These are phyloP conservation scores for Thelonectria rubi DNA, from an alignment of 2,329 filamentous ascomycete species.

Conservation along the genomic window DNA sequence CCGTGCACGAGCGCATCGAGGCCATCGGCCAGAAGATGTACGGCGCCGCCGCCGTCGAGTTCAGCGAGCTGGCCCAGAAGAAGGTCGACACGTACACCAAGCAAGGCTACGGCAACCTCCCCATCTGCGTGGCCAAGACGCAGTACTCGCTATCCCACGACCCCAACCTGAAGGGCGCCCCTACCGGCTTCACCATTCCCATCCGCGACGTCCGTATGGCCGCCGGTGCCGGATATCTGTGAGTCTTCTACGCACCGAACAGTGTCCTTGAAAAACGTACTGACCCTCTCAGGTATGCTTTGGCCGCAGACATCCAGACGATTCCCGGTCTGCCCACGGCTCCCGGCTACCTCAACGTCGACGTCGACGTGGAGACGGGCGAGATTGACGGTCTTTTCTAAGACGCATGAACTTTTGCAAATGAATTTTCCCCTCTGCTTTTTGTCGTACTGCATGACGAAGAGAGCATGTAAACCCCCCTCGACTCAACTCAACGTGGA, in stretches of 20 bases:
- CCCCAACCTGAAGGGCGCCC: slow-evolving; percentile 91
- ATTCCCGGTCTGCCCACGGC: slow-evolving; percentile 96
- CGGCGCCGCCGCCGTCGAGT: slow-evolving; percentile 86
- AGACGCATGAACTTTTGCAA: slow-evolving; percentile 4
- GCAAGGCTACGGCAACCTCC: slow-evolving; percentile 91
- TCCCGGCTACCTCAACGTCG: slow-evolving; percentile 94
- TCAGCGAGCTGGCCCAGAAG: slow-evolving; percentile 92
- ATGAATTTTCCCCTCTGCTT: slow-evolving; percentile 12
- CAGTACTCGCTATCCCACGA: slow-evolving; percentile 97
- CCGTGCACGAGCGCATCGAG: slow-evolving; percentile 89
- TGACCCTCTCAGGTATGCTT: slow-evolving; percentile 73
- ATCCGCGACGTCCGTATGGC: slow-evolving; percentile 95
- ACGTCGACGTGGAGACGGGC: slow-evolving; percentile 82
- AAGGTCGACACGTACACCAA: slow-evolving; percentile 95
- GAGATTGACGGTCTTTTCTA: slow-evolving; percentile 93
- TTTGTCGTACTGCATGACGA: slow-evolving; percentile 3
- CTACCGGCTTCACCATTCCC: slow-evolving; percentile 91
- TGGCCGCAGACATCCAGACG: slow-evolving; percentile 97
- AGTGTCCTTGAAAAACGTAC: slow-evolving; percentile 34
- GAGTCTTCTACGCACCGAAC: slow-evolving; percentile 50
- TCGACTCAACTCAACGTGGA: slow-evolving; percentile 42
- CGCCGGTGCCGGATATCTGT: slow-evolving; percentile 91
- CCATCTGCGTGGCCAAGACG: slow-evolving; percentile 97
- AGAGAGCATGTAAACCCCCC: slow-evolving; percentile 19
- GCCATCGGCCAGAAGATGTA: slow-evolving; percentile 94